Base-by-base conservation (phyloP, 371 early-diverging fungal species). In the Neoconidiobolus thromboides region DNA sequence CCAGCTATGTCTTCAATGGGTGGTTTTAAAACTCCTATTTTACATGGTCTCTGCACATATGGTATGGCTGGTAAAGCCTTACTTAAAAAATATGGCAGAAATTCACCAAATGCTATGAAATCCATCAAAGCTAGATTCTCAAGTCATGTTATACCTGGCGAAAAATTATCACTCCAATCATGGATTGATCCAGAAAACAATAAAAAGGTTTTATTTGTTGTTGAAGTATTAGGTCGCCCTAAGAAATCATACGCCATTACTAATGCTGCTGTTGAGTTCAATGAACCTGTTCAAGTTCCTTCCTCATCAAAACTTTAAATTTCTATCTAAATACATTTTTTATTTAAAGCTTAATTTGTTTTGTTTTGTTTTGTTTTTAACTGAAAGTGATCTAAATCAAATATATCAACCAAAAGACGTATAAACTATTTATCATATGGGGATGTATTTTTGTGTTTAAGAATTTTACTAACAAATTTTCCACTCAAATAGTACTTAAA, bases 71-170 rank as follows among this genome's bases (percentile, higher is more conserved):
- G 81, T 44, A 89, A 90, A 69, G 93, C 93, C 61, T 77, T 96
- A 44, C 71, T 93, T 62, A 71, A 79, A 67, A 69, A 76, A 3
- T 91, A 80, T 64, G 80, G 84, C 56, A 78, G 76, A 62, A 74
- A 72, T 58, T 80, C 91, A 61, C 78, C 89, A 9, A 70, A 74
- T 4, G 60, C 60, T 42, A 83, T 94, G 74, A 82, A 82, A 74
- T 78, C 70, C 67, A 81, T 96, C 74, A 93, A 96, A 80, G 91
- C 76, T 7, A 82, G 95, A 42, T 91, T 96, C 69, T 79, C 85
- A 47, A 77, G 81, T 49, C 89, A 84, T n/a, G 96, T 95, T 60
- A 82, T 88, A 77, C 97, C 98, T 14, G 97, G 98, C 3, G 97
- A 97, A 67, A 96, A 96, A 7, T 74, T 96, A 15, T 87, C 91